Evolutionary conservation across 768 basidiomycete genomes (phyloP), one percentile per base, ranked within the genome.

Genomic region (Xanthoconium purpureum): DNA sequence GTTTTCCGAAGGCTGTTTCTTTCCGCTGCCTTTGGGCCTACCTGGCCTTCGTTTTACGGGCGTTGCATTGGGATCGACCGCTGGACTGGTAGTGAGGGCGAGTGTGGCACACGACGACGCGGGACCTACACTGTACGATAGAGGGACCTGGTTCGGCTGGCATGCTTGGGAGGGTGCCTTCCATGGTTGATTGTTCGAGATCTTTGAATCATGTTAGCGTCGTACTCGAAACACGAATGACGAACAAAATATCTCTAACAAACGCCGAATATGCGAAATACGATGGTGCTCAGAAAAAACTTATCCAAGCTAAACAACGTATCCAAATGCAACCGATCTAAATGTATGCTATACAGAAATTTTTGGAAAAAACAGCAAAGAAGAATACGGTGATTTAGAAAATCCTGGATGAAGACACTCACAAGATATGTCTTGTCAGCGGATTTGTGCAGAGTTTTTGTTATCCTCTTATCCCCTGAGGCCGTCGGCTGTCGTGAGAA

Each of bases 21-120:
- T 89, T 13, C 85, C 87, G 64, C 87, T 89, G 36, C 89, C 89
- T 66, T 89, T 89, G 6, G 89, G 89, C 33, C 89, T 77, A 3
- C 89, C 89, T 12, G 88, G 87, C 17, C 81, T 81, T 42, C 89
- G 84, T 69, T 90, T 90, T 20, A 72, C 71, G 2, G 80, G 77
- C 11, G 71, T 55, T 18, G 57, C 57, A 17, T 50, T 67, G 20
- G 67, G 69, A 56, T 73, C 71, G n/a, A 58, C 60, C 30, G 67
- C 64, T 64, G 44, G 28, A 40, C 37, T 20, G 6, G 20, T n/a
- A 29, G 42, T 61, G 56, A 68, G 58, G 46, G 24, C 11, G 14
- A 52, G 36, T 43, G 38, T 38, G 36, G 29, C 11, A 35, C 45
- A 18, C 17, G 28, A 36, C 18, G 53, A 57, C 17, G 29, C 1